Evolutionary conservation across 2,329 filamentous ascomycete species (phyloP), one percentile per base, ranked within the genome.

Genomic region (Colletotrichum sp.): DNA sequence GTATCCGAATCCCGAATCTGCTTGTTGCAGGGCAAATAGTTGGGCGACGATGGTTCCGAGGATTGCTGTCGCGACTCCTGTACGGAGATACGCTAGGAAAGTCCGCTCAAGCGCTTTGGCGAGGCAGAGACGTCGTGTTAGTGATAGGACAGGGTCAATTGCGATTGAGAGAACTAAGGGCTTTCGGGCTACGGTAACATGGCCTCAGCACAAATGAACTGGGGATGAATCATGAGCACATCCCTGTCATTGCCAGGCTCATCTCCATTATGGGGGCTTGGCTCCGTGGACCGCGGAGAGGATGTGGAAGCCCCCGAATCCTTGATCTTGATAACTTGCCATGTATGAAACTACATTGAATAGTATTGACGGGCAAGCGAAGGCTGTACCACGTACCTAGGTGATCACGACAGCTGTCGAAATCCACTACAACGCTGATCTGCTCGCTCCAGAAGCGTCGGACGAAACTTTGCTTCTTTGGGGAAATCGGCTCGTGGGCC

Each of bases 21-120:
- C 80, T 11, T 86, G 80, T 30, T 87, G 81, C 34, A 91, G 87
- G 25, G 89, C 88, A 79, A 94, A 95, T 9, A 95, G 88, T 80
- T 95, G 94, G 0, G 93, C 91, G 32, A 93, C 89, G 5, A 91
- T 79, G 4, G 93, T 90, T 22, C 93, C 93, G 25, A 92, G 85
- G 85, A 95, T 93, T 16, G 93, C 92, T 52, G 95, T 87, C n/a
- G 90, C 88, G 49, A 94, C 84, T 0, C 93, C 94, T 3, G 93
- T 95, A 25, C 94, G 90, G 34, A 95, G 88, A 82, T 95, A 95
- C 34, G 90, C 93, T 22, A 96, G 90, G 81, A 93, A 96, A 22
- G 94, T 96, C 72, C 94, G 88, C 84, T 96, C 93, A 71, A 95
- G 89, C 49, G 94, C 94, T 95, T 79, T 66, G 19, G 22, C 6